Conservation (phyloP, 78 protist genomes). For the Pelomyxa schiedti region DNA sequence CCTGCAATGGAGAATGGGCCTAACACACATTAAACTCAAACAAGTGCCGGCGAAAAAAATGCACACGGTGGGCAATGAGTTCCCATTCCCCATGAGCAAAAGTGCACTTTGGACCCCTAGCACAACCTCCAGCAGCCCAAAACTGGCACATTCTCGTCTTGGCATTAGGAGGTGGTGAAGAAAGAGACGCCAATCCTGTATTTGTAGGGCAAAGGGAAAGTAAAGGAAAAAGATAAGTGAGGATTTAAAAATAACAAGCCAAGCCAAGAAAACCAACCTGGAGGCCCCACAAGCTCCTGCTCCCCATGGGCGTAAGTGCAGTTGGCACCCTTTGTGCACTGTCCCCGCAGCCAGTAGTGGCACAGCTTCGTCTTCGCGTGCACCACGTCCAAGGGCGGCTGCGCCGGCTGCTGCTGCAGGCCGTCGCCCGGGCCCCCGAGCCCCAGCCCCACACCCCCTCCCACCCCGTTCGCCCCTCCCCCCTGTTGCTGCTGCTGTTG, state of each 20-base stretch:
- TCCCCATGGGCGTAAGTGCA: neutral
- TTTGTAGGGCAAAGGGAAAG: too few relatives aligned
- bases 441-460: neutral
- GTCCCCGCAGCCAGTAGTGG: neutral
- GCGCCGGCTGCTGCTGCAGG: neutral
- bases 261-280: too few relatives aligned
- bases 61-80: too few relatives aligned
- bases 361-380: neutral
- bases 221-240: too few relatives aligned
- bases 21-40: too few relatives aligned
- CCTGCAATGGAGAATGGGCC: too few relatives aligned
- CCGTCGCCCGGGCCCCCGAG: neutral
- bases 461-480: neutral
- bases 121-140: neutral
- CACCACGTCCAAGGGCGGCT: too few relatives aligned
- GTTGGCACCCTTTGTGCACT: neutral
- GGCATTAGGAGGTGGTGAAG: neutral
- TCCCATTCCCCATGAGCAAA: neutral
- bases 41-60: too few relatives aligned
- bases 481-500: neutral
- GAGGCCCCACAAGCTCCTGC: neutral
- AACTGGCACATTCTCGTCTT: neutral
- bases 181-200: neutral
- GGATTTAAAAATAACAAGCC: too few relatives aligned
- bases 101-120: neutral